Evolutionary conservation across 306 rosid species (phyloP), one percentile per base, ranked within the genome.

Genomic region (Prunus mira): DNA sequence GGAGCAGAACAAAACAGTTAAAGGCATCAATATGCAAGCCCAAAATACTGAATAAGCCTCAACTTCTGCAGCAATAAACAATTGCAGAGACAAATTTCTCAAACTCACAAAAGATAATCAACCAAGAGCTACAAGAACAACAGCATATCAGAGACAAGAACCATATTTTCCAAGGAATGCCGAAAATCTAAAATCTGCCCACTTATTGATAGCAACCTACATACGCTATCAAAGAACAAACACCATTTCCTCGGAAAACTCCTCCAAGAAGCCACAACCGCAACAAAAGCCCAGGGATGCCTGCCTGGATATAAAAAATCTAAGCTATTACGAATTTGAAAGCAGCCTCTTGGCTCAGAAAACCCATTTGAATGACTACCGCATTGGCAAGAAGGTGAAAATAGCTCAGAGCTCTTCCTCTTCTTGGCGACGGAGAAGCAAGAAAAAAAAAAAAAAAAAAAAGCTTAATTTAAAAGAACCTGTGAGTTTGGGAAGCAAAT

Each of bases 301-400:
- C 65, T 7, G 43, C 52, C 8, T 22, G 43, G 41, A 72, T 32
- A 32, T 22, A 2, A 6, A 80, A 34, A 78, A 65, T 58, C 65
- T 27, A 50, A 58, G 76, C 77, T 27, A 71, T 46, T 34, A 70
- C 47, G 68, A 72, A 19, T 13, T 62, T 71, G 75, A 68, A 49
- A 84, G 71, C 74, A 70, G 78, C 61, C 68, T 79, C 82, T 51
- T 7, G 58, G 55, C 74, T 15, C 55, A 78, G 69, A 38, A 24
- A 80, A 60, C 86, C 65, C 80, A 79, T 80, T 82, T 56, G 27
- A 24, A 56, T 19, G 77, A 81, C 54, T 41, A 45, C 27, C 72
- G 9, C 43, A 45, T 50, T 64, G 73, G 41, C 57, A 9, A 51
- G 43, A 57, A 80, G 50, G 73, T 6, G 62, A 81, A 79, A 68